phyloP scores from a whole-genome alignment of 306 rosid species.

The Hylodesmum podocarpum region DNA sequence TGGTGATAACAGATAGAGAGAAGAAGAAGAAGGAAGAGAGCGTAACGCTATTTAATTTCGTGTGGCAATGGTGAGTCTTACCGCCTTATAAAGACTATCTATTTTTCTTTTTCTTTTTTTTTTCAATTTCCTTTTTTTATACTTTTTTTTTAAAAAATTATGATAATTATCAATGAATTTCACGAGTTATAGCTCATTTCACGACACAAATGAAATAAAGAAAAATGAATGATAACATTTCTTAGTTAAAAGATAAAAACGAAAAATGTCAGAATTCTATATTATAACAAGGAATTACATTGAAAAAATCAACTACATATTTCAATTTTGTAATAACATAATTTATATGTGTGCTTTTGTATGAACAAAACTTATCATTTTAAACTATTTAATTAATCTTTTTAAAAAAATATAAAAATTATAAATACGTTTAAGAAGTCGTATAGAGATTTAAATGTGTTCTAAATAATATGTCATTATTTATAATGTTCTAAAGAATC shows the following conservation, averaged over 20 bases:
- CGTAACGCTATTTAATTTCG: background rate
- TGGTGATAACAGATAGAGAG: constrained; percentile 26
- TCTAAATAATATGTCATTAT: background rate
- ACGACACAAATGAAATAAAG: background rate
- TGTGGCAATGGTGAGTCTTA: background rate
- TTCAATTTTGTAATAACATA: background rate
- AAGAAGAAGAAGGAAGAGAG: background rate
- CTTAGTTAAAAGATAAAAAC: background rate
- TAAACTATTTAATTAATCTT: background rate
- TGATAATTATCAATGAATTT: background rate
- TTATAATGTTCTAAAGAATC: background rate
- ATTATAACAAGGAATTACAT: no score
- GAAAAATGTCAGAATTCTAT: no score
- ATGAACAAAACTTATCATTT: background rate
- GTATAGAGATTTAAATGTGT: background rate
- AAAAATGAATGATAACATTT: background rate
- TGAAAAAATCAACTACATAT: background rate
- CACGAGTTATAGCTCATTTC: background rate
- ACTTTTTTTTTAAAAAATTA: background rate
- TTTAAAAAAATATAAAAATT: background rate
- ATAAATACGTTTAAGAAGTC: background rate
- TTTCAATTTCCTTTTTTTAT: background rate
- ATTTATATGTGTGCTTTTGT: background rate
- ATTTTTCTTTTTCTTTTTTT: background rate
- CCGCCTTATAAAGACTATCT: constrained; percentile 15